A percentile compares a stretch with the other conserved stretches of the same genome.
Evolutionary conservation across 352 stramenopile species (phyloP).

Genomic region (Pythium vanterpoolii): DNA sequence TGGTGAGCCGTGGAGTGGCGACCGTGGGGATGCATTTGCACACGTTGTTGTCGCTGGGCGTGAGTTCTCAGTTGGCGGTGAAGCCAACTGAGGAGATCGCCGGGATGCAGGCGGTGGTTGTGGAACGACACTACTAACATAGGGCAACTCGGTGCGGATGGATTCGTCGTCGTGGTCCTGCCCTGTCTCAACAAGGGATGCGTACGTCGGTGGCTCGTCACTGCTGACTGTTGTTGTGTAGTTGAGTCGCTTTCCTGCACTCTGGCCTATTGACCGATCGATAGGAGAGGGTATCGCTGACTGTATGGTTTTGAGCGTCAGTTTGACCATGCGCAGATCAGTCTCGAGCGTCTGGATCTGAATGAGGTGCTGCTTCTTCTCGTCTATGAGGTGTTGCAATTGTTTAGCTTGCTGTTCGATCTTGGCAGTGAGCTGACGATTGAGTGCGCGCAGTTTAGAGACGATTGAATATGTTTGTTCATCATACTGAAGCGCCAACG

Average conservation of each 20-base stretch:
- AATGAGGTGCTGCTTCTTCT: conserved; percentile 46
- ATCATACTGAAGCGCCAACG: conserved; percentile 30
- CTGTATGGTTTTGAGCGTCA: conserved; percentile 38
- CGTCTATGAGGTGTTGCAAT: conserved; percentile 35
- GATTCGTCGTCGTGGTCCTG: too few species aligned
- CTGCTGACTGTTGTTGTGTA: neutral
- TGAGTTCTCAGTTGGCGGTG: neutral
- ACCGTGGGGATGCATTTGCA: too few species aligned
- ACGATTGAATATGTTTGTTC: conserved; percentile 55
- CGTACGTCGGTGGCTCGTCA: conserved; percentile 2
- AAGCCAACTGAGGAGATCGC: neutral
- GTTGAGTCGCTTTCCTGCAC: neutral
- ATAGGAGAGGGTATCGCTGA: too few species aligned
- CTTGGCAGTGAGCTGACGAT: conserved; percentile 41
- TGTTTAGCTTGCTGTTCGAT: conserved; percentile 55
- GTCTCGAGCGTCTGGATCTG: conserved; percentile 38
- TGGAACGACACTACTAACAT: neutral
- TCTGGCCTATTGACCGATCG: neutral
- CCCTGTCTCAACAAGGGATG: neutral
- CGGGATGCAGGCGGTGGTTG: neutral
- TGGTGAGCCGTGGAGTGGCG: too few species aligned
- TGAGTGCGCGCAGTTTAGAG: conserved; percentile 40
- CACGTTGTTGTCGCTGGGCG: conserved; percentile 3
- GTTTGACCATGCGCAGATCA: conserved; percentile 48
- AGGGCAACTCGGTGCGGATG: conserved; percentile 4